Evolutionary conservation across 371 early-diverging fungal species (phyloP).

Genomic region (Coemansia sp.): DNA sequence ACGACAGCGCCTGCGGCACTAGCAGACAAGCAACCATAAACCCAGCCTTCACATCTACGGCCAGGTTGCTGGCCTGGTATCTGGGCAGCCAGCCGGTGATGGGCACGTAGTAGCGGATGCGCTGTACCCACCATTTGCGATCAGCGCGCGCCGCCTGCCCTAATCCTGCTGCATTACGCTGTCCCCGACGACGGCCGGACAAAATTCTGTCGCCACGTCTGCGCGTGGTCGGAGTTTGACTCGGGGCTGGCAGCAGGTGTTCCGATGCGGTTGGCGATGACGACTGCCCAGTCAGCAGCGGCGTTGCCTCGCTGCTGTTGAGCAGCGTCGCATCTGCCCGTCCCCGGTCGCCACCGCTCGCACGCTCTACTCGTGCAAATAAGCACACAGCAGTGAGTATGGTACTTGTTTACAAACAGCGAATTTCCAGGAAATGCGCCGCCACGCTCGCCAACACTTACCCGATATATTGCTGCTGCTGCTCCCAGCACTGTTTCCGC

Average conservation of each 20-base stretch:
- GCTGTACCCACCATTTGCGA: slow-evolving; percentile 45
- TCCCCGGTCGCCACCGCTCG: neutral
- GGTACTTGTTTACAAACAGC: too few relatives aligned
- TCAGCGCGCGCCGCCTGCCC: slow-evolving; percentile 7
- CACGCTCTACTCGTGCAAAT: slow-evolving; percentile 1
- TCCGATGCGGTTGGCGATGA: slow-evolving; percentile 11
- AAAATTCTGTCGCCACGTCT: neutral
- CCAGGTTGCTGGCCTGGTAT: slow-evolving; percentile 54
- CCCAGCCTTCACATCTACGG: slow-evolving; percentile 76
- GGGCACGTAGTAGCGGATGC: slow-evolving; percentile 89
- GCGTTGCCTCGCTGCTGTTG: slow-evolving; percentile 15
- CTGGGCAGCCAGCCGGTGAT: slow-evolving; percentile 83
- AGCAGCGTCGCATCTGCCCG: neutral
- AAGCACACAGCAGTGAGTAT: neutral
- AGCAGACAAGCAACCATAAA: slow-evolving; percentile 84
- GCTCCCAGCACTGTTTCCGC: slow-evolving; percentile 1
- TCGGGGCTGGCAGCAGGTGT: slow-evolving; percentile 16
- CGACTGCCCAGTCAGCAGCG: slow-evolving; percentile 16
- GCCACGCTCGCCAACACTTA: neutral
- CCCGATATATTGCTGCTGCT: slow-evolving; percentile 3
- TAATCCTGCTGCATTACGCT: slow-evolving; percentile 10
- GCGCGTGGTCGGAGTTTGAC: slow-evolving; percentile 11
- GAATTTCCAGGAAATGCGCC: neutral
- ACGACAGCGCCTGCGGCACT: slow-evolving; percentile 87
- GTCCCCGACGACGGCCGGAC: slow-evolving; percentile 14